Evolutionary conservation across 2,329 filamentous ascomycete genomes (phyloP), one percentile per base, ranked within the genome.

Genomic region (Tolypocladium cylindrosporum): DNA sequence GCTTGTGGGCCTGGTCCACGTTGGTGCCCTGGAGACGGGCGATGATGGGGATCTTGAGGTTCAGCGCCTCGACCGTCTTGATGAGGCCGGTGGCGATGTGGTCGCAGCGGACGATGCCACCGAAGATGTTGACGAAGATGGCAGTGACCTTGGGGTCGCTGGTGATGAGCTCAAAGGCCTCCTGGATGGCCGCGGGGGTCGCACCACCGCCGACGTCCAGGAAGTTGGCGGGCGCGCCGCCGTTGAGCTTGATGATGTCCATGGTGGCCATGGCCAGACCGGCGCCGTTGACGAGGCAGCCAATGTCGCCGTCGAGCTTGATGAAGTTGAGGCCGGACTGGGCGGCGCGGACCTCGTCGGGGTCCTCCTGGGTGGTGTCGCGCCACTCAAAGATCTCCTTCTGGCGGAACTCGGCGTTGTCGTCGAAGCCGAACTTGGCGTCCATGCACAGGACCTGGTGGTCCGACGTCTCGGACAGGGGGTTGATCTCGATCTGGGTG

Each of bases 161-260:
- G 68, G 94, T 99, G 80, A 99, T 99, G 70, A 99, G 89, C 76
- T 96, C 92, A 72, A 99, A 99, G 65, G 94, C 94, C 77, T 94
- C 89, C 81, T 91, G 90, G 79, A 99, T 99, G 68, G 94, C 94
- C 65, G 92, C 88, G 40, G 94, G 92, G 61, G 94, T 99, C 66
- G 94, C 94, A 81, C 94, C 94, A 74, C 94, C 94, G 71, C 94
- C 94, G 67, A 99, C 94, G 74, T 99, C 94, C 67, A 99, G 83
- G 87, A 99, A 99, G 86, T 99, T 99, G 68, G 94, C 94, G 62
- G 94, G 94, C 71, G 85, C 81, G 63, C 94, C 94, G 67, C 94
- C 94, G 79, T 97, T 99, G 63, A 99, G 85, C 86, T 99, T 97
- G 85, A 99, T 99, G 76, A 99, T 97, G 77, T 99, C 94, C 94